phyloP scores from a whole-genome alignment of 2,329 filamentous ascomycete genomes.

The Colletotrichum neosansevieriae region DNA sequence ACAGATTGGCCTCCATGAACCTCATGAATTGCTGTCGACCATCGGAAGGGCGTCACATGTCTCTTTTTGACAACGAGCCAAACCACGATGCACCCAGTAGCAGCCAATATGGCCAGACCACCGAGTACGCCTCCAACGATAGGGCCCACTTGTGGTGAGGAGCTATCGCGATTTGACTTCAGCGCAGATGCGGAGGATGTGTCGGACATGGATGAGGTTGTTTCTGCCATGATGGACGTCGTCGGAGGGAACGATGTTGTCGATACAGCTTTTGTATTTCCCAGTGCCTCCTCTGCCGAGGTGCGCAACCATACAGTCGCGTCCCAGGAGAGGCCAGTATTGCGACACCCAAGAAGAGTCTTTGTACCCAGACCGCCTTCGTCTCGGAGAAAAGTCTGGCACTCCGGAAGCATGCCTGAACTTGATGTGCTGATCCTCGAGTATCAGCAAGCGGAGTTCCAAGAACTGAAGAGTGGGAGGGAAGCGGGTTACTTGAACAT shows the following conservation, averaged over 20 bases:
- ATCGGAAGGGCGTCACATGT: not conserved
- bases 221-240: not conserved
- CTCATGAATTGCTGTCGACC: not conserved
- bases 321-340: constrained; percentile 3
- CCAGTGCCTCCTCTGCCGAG: not conserved
- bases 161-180: not conserved
- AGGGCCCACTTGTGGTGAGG: not conserved
- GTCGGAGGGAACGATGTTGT: not conserved
- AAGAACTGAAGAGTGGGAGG: not conserved
- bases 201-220: not conserved
- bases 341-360: constrained; percentile 26
- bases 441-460: not conserved
- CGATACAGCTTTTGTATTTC: not conserved
- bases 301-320: constrained; percentile 17
- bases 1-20: not conserved
- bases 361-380: constrained; percentile 17
- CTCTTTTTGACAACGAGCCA: constrained; percentile 19
- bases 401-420: constrained; percentile 10
- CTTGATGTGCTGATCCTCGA: not conserved
- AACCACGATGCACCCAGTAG: constrained; percentile 7
- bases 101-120: constrained; percentile 11
- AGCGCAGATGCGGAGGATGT: no score
- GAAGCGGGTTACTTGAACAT: not conserved
- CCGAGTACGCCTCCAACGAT: constrained; percentile 32
- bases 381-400: constrained; percentile 22